Conservation (phyloP, 202 grass and related monocot species). For the Panicum hallii region DNA sequence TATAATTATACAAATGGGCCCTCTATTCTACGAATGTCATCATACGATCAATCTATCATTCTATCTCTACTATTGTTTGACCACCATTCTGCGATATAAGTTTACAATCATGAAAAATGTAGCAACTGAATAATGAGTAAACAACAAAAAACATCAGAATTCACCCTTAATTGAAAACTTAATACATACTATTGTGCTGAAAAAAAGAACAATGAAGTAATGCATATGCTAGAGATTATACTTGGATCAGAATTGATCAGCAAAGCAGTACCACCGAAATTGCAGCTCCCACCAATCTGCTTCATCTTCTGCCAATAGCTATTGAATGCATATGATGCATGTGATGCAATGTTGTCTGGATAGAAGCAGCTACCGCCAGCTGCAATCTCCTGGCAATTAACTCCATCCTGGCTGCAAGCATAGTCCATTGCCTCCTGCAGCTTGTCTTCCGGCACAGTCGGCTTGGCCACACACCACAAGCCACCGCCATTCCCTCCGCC, state of each 20-base stretch:
- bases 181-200: neutral
- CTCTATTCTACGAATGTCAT: neutral
- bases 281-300: slow-evolving; percentile 59
- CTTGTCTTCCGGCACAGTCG: slow-evolving; percentile 51
- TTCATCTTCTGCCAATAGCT: slow-evolving; percentile 71
- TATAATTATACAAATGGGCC: no score
- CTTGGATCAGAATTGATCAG: slow-evolving; percentile 73
- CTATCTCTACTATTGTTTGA: neutral
- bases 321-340: slow-evolving; percentile 68
- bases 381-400: slow-evolving; percentile 58
- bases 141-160: neutral
- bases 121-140: neutral
- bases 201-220: neutral
- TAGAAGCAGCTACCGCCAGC: slow-evolving; percentile 59
- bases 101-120: neutral
- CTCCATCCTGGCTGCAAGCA: slow-evolving; percentile 56
- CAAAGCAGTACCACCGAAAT: slow-evolving; percentile 57
- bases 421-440: slow-evolving; percentile 78
- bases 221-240: slow-evolving; percentile 27
- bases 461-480: slow-evolving; percentile 71
- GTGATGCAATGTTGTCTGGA: slow-evolving; percentile 57
- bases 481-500: neutral
- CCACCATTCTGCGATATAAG: neutral
- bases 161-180: neutral
- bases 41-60: no score